phyloP scores from a whole-genome alignment of 164 flowering plant genomes.

The Pachysandra terminalis region DNA sequence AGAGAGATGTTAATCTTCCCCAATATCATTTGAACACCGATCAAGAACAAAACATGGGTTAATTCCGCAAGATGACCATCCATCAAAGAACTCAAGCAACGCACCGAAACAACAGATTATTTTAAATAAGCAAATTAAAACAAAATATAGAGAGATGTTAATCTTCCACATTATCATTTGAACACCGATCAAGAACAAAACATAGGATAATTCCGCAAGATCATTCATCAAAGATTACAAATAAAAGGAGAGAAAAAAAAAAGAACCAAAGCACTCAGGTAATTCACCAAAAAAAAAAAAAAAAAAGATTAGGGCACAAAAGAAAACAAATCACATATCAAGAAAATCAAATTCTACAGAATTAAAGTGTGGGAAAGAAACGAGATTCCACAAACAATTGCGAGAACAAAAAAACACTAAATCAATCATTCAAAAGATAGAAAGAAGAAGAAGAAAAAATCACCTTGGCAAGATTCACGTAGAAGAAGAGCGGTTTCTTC shows the following conservation, averaged over 20 bases:
- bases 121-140: background rate
- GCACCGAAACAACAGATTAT: background rate
- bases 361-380: no score
- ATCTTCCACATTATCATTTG: background rate
- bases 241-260: no score
- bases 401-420: background rate
- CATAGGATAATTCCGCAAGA: no score
- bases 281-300: background rate
- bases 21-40: background rate
- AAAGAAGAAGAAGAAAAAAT: background rate
- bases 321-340: no score
- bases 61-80: no score
- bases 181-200: background rate
- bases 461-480: constrained; percentile 67
- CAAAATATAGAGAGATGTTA: background rate
- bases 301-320: no score
- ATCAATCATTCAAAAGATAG: background rate
- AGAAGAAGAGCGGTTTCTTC: constrained; percentile 64
- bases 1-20: background rate
- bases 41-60: background rate
- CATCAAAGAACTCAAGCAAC: no score
- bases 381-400: background rate
- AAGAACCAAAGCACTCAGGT: no score
- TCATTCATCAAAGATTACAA: no score
- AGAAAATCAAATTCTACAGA: background rate